Conservation (phyloP, 495 filamentous ascomycete genomes). For the Amniculicola lignicola region DNA sequence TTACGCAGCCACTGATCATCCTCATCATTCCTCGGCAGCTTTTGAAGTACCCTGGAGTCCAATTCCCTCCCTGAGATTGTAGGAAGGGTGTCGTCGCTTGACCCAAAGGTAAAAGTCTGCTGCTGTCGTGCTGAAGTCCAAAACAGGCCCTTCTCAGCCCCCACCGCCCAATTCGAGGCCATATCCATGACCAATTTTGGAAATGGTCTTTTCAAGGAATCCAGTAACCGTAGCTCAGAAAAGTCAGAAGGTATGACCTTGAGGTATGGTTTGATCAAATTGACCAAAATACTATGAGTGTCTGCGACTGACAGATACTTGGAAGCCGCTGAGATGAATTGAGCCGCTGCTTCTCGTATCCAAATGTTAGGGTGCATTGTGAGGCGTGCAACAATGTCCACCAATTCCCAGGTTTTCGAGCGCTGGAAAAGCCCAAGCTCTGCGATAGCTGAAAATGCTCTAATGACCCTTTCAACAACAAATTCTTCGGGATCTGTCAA, state of each 20-base stretch:
- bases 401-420: slow-evolving; percentile 79
- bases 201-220: slow-evolving; percentile 80
- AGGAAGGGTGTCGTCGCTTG: slow-evolving; percentile 47
- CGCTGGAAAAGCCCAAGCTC: slow-evolving; percentile 82
- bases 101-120: slow-evolving; percentile 62
- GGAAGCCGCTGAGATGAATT: slow-evolving; percentile 73
- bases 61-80: slow-evolving; percentile 48
- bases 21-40: slow-evolving; percentile 76
- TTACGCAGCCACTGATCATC: slow-evolving; percentile 92
- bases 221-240: slow-evolving; percentile 70
- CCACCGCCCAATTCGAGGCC: slow-evolving; percentile 80
- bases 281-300: slow-evolving; percentile 73
- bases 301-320: slow-evolving; percentile 79
- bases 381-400: slow-evolving; percentile 75
- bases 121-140: slow-evolving; percentile 73
- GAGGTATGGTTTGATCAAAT: slow-evolving; percentile 77
- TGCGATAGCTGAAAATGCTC: slow-evolving; percentile 86
- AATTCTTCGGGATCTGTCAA: slow-evolving; percentile 93
- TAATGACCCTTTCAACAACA: slow-evolving; percentile 85
- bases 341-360: slow-evolving; percentile 85
- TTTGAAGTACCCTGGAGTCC: slow-evolving; percentile 47
- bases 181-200: slow-evolving; percentile 76
- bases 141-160: slow-evolving; percentile 71
- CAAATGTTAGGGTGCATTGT: slow-evolving; percentile 91
- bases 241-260: slow-evolving; percentile 61